Evolutionary conservation across 1,284 basidiomycete genomes (phyloP).

Genomic region (Tausonia pullulans): DNA sequence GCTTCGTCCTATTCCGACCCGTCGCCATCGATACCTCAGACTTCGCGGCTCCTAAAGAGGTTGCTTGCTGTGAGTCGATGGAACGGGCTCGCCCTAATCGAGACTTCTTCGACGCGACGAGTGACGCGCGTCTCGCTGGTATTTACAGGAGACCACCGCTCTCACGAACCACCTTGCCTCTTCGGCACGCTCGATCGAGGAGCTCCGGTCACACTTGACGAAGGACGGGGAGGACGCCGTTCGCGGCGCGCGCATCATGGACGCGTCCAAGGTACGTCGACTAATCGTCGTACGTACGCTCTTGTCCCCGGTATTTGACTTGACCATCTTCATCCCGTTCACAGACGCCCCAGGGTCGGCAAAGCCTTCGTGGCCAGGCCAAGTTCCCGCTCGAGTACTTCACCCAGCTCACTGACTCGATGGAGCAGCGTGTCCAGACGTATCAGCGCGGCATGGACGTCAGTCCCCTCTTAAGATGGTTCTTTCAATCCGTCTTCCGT

Average conservation of each 20-base stretch:
- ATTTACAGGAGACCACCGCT: constrained; percentile 7
- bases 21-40: constrained; percentile 12
- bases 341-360: constrained; percentile 10
- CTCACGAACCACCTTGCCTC: background rate
- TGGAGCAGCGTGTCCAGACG: constrained; percentile 1
- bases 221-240: constrained; percentile 13
- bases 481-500: background rate
- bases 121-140: background rate
- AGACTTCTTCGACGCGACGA: background rate
- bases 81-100: background rate
- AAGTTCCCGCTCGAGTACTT: constrained; percentile 17
- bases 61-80: constrained; percentile 1
- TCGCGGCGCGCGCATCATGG: constrained; percentile 14
- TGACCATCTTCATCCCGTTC: background rate
- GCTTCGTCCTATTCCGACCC: background rate
- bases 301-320: background rate
- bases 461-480: background rate
- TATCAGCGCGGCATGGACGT: constrained; percentile 6
- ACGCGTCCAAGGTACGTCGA: constrained; percentile 9
- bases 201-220: background rate
- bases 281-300: background rate
- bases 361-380: constrained; percentile 13
- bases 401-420: constrained; percentile 3
- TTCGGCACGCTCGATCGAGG: background rate
- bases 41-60: constrained; percentile 9